These are phyloP conservation scores for Geoglossum glabrum DNA, from an alignment of 495 filamentous ascomycete species.

Conservation along the genomic window DNA sequence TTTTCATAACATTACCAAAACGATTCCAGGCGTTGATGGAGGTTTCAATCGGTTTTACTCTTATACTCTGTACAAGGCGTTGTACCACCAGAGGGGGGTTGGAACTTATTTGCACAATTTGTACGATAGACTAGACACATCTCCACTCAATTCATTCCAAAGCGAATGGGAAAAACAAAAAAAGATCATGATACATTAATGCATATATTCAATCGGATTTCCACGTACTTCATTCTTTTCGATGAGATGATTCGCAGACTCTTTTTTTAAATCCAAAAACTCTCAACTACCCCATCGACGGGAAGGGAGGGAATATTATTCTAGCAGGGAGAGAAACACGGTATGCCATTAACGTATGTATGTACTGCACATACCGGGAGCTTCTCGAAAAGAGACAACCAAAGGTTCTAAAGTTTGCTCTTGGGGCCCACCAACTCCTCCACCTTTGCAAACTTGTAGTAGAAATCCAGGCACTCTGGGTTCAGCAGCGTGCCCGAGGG, in stretches of 20 bases:
- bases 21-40: not conserved
- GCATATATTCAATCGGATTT: not conserved
- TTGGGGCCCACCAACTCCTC: conserved; percentile 35
- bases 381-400: no score
- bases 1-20: not conserved
- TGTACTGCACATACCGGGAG: no score
- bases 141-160: not conserved
- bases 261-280: no score
- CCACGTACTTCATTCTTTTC: no score
- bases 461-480: conserved; percentile 50
- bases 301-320: no score
- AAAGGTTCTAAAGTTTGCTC: conserved; percentile 23
- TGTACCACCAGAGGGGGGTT: not conserved
- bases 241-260: no score
- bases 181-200: not conserved
- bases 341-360: no score
- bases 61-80: not conserved
- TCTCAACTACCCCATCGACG: no score
- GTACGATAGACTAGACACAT: not conserved
- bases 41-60: not conserved
- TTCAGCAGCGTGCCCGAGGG: conserved; percentile 61
- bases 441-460: conserved; percentile 62
- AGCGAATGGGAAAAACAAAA: not conserved
- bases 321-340: no score
- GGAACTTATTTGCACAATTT: not conserved